These are phyloP conservation scores for Polychaeton citri DNA, from an alignment of 2,329 filamentous ascomycete genomes.

Conservation along the genomic window DNA sequence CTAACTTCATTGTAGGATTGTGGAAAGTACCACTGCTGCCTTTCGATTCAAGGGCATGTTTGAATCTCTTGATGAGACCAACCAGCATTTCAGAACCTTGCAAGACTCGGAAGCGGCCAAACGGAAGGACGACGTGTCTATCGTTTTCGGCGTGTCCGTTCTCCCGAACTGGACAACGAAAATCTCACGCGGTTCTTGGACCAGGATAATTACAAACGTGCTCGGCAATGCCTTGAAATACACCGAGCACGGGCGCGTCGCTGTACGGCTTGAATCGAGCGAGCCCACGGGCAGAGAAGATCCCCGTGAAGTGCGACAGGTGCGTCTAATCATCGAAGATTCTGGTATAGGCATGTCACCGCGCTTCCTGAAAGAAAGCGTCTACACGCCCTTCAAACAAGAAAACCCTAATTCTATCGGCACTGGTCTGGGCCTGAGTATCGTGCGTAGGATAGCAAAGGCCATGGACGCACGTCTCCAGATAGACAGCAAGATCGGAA, in stretches of 20 bases:
- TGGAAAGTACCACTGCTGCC: slow-evolving; percentile 7
- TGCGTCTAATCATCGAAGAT: slow-evolving; percentile 12
- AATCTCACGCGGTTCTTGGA: slow-evolving; percentile 31
- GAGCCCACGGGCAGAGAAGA: background rate
- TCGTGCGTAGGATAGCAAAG: slow-evolving; percentile 19
- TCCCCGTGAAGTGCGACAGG: background rate
- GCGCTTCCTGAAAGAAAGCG: slow-evolving; percentile 15
- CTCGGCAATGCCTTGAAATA: slow-evolving; percentile 32
- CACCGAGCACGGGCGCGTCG: slow-evolving; percentile 10
- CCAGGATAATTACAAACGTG: slow-evolving; percentile 34
- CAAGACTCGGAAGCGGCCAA: too few species aligned
- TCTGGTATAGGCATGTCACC: slow-evolving; percentile 22
- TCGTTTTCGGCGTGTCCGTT: slow-evolving; percentile 5
- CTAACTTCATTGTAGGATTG: slow-evolving; percentile 1
- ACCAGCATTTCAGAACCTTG: too few species aligned
- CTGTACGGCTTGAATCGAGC: background rate
- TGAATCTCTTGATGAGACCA: too few species aligned
- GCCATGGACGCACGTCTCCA: slow-evolving; percentile 14
- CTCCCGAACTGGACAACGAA: slow-evolving; percentile 24
- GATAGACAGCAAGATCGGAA: slow-evolving; percentile 13
- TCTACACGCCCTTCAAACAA: slow-evolving; percentile 22
- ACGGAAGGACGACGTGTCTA: slow-evolving; percentile 3
- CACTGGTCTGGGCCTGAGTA: slow-evolving; percentile 22
- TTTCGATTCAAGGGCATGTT: slow-evolving; percentile 3
- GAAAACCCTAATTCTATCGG: slow-evolving; percentile 20